phyloP scores from a whole-genome alignment of 108 stramenopile species.

The Nitzschia sp. region DNA sequence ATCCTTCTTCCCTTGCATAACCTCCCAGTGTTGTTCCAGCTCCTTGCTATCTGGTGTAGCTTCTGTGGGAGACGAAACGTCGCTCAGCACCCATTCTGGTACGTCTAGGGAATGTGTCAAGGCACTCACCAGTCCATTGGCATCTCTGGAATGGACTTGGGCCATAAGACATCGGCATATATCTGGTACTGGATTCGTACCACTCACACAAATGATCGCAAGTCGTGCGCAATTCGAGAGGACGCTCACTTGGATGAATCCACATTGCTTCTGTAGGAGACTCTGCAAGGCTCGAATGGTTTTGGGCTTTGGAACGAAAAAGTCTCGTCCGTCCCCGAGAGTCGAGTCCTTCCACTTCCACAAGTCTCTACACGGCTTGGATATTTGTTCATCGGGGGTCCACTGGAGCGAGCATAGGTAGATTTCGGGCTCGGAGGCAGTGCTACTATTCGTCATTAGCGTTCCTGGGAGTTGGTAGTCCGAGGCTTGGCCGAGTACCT shows the following conservation, averaged over 20 bases:
- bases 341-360: constrained; percentile 84
- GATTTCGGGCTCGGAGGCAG: neutral
- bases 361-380: constrained; percentile 47
- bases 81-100: neutral
- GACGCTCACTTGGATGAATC: constrained; percentile 57
- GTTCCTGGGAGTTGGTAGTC: too few relatives aligned
- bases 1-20: constrained; percentile 6
- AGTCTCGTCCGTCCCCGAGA: constrained; percentile 83
- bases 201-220: constrained; percentile 47
- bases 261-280: constrained; percentile 29
- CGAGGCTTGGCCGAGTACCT: too few relatives aligned
- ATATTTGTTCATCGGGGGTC: constrained; percentile 16
- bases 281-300: constrained; percentile 57
- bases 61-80: neutral
- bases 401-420: constrained; percentile 7
- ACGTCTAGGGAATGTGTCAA: constrained; percentile 11
- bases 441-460: neutral
- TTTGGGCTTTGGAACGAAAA: constrained; percentile 76
- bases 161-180: constrained; percentile 13
- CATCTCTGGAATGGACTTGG: neutral
- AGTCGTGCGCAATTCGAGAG: constrained; percentile 82
- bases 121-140: neutral
- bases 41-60: neutral
- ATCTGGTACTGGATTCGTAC: constrained; percentile 1
- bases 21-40: constrained; percentile 19